Conservation (phyloP, 352 stramenopile species). For the Aphanomyces euteiches region DNA sequence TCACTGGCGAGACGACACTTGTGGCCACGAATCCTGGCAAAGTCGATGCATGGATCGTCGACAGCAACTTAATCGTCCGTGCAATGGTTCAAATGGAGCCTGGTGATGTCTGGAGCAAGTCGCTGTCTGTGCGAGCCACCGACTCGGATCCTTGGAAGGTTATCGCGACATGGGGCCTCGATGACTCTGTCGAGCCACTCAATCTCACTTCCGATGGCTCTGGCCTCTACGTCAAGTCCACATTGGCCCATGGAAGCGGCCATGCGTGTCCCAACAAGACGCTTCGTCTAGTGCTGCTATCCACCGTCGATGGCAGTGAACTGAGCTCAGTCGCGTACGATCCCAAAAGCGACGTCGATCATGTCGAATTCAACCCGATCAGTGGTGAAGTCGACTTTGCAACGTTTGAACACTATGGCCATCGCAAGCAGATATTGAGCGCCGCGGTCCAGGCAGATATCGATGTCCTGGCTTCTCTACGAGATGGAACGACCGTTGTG, state of each 20-base stretch:
- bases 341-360: slow-evolving; percentile 34
- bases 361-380: slow-evolving; percentile 37
- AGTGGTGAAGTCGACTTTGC: slow-evolving; percentile 34
- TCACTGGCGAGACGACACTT: slow-evolving; percentile 35
- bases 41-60: slow-evolving; percentile 35
- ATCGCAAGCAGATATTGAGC: slow-evolving; percentile 38
- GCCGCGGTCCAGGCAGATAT: slow-evolving; percentile 38
- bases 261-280: not conserved
- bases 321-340: slow-evolving; percentile 38
- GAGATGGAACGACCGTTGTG: slow-evolving; percentile 30
- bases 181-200: slow-evolving; percentile 35
- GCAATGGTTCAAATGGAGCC: slow-evolving; percentile 22
- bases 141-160: slow-evolving; percentile 36
- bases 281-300: slow-evolving; percentile 41
- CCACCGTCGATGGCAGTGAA: slow-evolving; percentile 37
- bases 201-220: slow-evolving; percentile 36
- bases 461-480: slow-evolving; percentile 31
- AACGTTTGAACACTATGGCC: slow-evolving; percentile 42
- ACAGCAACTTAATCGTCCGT: slow-evolving; percentile 39
- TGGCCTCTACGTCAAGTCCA: slow-evolving; percentile 43
- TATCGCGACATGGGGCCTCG: slow-evolving; percentile 41
- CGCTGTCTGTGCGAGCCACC: slow-evolving; percentile 36
- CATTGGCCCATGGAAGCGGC: slow-evolving; percentile 32
- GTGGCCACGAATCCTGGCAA: slow-evolving; percentile 39
- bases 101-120: slow-evolving; percentile 33